Evolutionary conservation across 345 rosid genomes (phyloP), one percentile per base, ranked within the genome.

Genomic region (Hibiscus mutabilis): DNA sequence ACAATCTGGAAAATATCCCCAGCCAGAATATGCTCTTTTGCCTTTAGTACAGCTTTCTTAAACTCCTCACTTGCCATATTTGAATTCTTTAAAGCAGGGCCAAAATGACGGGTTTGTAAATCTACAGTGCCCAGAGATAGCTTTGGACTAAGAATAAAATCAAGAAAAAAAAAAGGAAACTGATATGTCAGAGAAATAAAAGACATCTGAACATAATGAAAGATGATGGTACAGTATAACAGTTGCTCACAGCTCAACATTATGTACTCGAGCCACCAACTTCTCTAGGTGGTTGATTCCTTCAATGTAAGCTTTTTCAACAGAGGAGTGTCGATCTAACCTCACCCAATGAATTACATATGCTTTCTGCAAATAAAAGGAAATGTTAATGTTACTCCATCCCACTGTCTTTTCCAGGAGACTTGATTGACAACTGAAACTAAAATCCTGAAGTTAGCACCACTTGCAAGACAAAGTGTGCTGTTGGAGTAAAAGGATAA

Each of bases 1-100:
- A 91, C 91, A 15, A 91, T 85, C 86, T 87, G 96, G 81, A 90
- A 94, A 35, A 91, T 91, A 79, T 91, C 95, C 72, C 97, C 96
- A 0, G 97, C 97, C 66, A 77, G 83, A 66, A 94, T 94, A 71
- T 94, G 91, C 60, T 91, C 96, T 74, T 94, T 94, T 12, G 97
- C 98, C 68, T 77, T 74, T 19, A 84, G 75, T 16, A 91, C 96
- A 40, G 89, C 81, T 19, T 77, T 73, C 80, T 84, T 94, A 69
- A 88, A 94, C 61, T 77, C 96, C 47, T 88, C 91, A 8, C 86
- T 64, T 27, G 86, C 79, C 88, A 94, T 91, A 77, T 77, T 91
- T 22, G 97, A 90, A 25, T 82, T 80, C 49, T 78, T 73, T 60
- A 91, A 68, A 1, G 84, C 46, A 15, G 92, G 90, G 40, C 98